These are phyloP conservation scores for Cordyceps cicadae DNA, from an alignment of 2,329 filamentous ascomycete species.

Conservation along the genomic window DNA sequence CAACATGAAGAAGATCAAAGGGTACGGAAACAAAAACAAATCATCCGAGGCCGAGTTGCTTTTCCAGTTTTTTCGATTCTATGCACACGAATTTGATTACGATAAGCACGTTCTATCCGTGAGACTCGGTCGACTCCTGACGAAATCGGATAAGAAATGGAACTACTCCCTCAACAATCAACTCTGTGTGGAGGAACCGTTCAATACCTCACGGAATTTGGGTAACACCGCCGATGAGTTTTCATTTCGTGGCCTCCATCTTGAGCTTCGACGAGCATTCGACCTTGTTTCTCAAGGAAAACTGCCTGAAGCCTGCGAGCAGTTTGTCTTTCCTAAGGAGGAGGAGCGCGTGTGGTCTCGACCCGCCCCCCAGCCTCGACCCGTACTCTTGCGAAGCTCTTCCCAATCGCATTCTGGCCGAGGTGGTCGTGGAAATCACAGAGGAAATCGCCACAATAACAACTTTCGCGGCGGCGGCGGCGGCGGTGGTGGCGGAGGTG, in stretches of 20 bases:
- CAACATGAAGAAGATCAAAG: conserved; percentile 64
- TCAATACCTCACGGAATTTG: conserved; percentile 81
- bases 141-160: conserved; percentile 85
- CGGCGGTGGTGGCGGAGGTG: conserved; percentile 28
- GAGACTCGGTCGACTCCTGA: conserved; percentile 66
- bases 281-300: conserved; percentile 71
- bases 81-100: conserved; percentile 88
- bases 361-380: conserved; percentile 45
- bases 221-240: conserved; percentile 96
- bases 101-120: conserved; percentile 78
- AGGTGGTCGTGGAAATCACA: conserved; percentile 40
- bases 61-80: conserved; percentile 92
- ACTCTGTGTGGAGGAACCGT: conserved; percentile 92
- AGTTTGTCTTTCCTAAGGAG: conserved; percentile 80
- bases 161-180: conserved; percentile 70
- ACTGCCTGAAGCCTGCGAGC: conserved; percentile 74
- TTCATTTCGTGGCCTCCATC: conserved; percentile 82
- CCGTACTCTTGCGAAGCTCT: conserved; percentile 50
- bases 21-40: conserved; percentile 71
- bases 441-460: conserved; percentile 40
- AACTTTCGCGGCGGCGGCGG: conserved; percentile 33
- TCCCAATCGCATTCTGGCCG: conserved; percentile 48
- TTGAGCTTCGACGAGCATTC: conserved; percentile 84
- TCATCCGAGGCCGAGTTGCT: conserved; percentile 78
- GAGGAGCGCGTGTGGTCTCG: conserved; percentile 57